These are phyloP conservation scores for Xylona heveae DNA, from an alignment of 495 filamentous ascomycete species.

Conservation along the genomic window DNA sequence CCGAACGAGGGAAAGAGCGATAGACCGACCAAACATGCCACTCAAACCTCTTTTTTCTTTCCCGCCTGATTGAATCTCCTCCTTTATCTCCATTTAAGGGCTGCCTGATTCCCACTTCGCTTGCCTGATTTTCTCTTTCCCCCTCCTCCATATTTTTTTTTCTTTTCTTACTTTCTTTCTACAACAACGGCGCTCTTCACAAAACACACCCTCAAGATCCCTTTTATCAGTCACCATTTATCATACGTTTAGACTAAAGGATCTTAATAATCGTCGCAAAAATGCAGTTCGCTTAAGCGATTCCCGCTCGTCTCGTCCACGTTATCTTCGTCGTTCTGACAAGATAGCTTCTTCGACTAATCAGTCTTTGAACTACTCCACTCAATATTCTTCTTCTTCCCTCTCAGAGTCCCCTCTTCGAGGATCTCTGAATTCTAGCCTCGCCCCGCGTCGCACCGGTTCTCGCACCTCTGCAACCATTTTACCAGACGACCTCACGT, in stretches of 20 bases:
- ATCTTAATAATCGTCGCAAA: too few relatives aligned
- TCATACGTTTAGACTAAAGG: too few relatives aligned
- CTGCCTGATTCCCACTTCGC: too few relatives aligned
- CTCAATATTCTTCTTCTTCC: background rate
- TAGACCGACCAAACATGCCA: background rate
- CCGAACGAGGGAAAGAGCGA: background rate
- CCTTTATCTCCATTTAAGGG: too few relatives aligned
- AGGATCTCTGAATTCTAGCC: conserved; percentile 2
- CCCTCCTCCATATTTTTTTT: background rate
- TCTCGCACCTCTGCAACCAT: conserved; percentile 15
- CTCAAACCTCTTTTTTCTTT: background rate
- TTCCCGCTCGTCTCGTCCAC: too few relatives aligned
- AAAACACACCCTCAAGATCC: conserved; percentile 1
- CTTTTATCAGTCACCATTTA: too few relatives aligned
- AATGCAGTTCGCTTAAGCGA: too few relatives aligned
- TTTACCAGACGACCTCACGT: conserved; percentile 30
- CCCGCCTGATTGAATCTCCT: conserved; percentile 1
- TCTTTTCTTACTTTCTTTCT: background rate
- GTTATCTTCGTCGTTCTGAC: background rate
- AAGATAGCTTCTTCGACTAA: conserved; percentile 1
- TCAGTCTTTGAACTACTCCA: conserved; percentile 1
- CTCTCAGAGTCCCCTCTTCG: conserved; percentile 1
- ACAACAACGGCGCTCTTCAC: background rate
- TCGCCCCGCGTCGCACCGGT: conserved; percentile 1
- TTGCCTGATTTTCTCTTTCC: background rate